These are phyloP conservation scores for Geotrichum klebahnii DNA, from an alignment of 1,139 yeast genomes.

Conservation along the genomic window DNA sequence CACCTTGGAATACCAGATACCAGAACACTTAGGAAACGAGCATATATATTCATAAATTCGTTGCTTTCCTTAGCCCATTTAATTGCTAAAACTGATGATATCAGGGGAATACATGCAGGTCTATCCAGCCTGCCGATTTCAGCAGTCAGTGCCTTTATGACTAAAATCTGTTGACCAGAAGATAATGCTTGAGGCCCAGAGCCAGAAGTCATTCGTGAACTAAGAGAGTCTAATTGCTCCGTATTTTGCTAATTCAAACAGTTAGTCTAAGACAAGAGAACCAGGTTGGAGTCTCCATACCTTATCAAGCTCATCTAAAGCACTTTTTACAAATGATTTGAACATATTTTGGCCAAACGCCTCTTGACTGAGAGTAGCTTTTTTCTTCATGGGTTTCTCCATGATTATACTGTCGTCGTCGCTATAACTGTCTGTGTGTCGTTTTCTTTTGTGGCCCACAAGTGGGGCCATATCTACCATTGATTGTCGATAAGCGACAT, in stretches of 20 bases:
- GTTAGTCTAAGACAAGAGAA: constrained; percentile 15
- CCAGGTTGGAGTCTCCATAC: constrained; percentile 38
- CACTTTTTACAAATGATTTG: constrained; percentile 59
- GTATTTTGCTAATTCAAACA: constrained; percentile 38
- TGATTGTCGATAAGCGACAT: constrained; percentile 6
- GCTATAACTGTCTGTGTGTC: constrained; percentile 6
- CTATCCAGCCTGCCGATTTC: constrained; percentile 53
- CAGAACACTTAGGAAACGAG: constrained; percentile 69
- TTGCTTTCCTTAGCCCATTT: constrained; percentile 54
- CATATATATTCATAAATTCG: constrained; percentile 48
- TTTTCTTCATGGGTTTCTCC: constrained; percentile 10
- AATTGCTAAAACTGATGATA: constrained; percentile 50
- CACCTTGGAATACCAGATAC: constrained; percentile 86
- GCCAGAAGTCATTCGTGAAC: constrained; percentile 47
- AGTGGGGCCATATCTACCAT: constrained; percentile 6
- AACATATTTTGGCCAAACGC: constrained; percentile 49
- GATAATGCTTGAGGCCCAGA: constrained; percentile 45
- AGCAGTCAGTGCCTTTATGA: constrained; percentile 47
- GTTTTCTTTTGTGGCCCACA: constrained; percentile 14
- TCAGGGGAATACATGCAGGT: constrained; percentile 44
- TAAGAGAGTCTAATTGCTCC: constrained; percentile 45
- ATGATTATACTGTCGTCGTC: constrained; percentile 10
- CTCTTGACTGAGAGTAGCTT: constrained; percentile 3
- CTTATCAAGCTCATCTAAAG: constrained; percentile 63
- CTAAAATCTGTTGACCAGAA: constrained; percentile 42